Base-by-base conservation (phyloP, 2,329 filamentous ascomycete genomes). In the Ascochyta fabae region DNA sequence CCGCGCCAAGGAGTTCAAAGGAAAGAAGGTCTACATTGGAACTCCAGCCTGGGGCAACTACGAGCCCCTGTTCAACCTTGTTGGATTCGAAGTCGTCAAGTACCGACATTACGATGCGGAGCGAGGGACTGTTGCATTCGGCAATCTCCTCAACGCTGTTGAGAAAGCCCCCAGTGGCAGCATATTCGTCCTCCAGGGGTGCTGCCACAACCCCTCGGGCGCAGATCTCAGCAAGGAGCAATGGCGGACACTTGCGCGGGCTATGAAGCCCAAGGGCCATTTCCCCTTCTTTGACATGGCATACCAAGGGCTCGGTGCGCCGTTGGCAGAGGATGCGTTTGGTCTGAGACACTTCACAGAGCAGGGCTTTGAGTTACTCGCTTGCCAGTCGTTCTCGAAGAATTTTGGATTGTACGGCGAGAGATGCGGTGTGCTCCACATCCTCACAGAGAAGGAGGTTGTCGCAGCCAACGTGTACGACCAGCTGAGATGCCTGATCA, bases 381-480 rank as follows among this genome's bases (percentile, higher is more conserved):
- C 73, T 5, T 72, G 68, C 39, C 75, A 77, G 59, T 75, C 73
- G 0, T 77, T 77, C 47, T 71, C 74, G n/a, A 78, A 78, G 64
- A 77, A 76, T 53, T 75, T 78, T 57, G 75, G 66, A 0, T 45
- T 77, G 1, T 77, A 77, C 43, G 73, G 75, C 1, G 73, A 78
- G 59, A 62, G 75, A 12, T 67, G 64, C 23, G 75, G 75, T 1
- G 73, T 67, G 2, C 57, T 75, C 3, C 71, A 74, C 45, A 57
- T 68, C 2, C 61, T 73, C 9, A 56, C 44, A 16, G 49, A 56
- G 10, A 56, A 46, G 22, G 48, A 52, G 27, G 53, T 52, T 35
- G 52, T 56, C n/a, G 53, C 63, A 4, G 44, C 36, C 10, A 66
- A 64, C 38, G 64, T 71, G 1, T 58, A 61, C 29, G 71, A 72